These are phyloP conservation scores for Trametes pubescens DNA, from an alignment of 1,284 basidiomycete species.

Conservation along the genomic window DNA sequence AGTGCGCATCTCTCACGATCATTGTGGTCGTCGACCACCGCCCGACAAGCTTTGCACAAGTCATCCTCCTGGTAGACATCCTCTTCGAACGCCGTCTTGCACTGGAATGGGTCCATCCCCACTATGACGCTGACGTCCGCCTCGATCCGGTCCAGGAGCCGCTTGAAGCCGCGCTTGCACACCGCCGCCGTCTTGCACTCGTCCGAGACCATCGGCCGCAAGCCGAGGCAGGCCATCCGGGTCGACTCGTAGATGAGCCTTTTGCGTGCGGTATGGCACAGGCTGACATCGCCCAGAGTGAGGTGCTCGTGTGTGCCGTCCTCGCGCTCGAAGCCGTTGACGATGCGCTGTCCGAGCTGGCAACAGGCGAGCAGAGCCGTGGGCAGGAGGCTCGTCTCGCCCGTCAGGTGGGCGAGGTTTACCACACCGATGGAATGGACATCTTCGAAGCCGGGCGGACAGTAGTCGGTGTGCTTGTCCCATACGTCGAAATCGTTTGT, in stretches of 20 bases:
- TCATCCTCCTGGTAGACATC: too few species aligned
- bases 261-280: not conserved
- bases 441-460: not conserved
- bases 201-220: not conserved
- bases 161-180: not conserved
- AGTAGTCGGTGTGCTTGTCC: too few species aligned
- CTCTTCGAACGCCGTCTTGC: too few species aligned
- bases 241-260: not conserved
- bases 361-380: constrained; percentile 1
- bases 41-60: too few species aligned
- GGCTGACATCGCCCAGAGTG: not conserved
- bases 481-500: not conserved
- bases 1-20: not conserved
- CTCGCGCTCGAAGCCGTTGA: constrained; percentile 9
- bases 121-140: too few species aligned
- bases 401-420: constrained; percentile 5
- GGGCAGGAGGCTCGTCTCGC: not conserved
- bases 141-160: not conserved
- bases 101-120: too few species aligned
- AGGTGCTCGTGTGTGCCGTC: constrained; percentile 19
- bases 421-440: constrained; percentile 8
- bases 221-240: not conserved
- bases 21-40: too few species aligned
- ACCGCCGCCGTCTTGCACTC: not conserved
- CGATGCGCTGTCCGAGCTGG: not conserved